Conservation (phyloP, 345 rosid species). For the Moricandia moricandioides region DNA sequence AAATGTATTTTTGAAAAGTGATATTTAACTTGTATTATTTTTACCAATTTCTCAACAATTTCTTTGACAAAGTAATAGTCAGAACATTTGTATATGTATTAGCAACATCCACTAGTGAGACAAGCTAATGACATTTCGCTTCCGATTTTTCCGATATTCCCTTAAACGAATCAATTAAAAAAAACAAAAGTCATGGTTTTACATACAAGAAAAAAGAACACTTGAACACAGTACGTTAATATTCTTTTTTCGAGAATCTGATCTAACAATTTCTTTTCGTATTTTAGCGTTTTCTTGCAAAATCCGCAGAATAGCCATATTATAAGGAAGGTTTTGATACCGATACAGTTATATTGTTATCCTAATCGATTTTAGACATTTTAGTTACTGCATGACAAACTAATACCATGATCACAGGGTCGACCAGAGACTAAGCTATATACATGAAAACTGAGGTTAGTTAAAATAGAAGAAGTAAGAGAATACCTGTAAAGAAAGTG, state of each 20-base stretch:
- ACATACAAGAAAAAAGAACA: background rate
- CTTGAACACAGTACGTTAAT: background rate
- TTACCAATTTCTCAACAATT: too few relatives aligned
- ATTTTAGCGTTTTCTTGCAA: background rate
- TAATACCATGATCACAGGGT: slow-evolving; percentile 1
- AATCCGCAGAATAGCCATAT: slow-evolving; percentile 23
- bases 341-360: background rate
- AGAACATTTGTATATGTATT: slow-evolving; percentile 1
- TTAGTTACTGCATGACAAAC: background rate
- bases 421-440: background rate
- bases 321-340: background rate
- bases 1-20: too few relatives aligned
- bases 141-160: slow-evolving; percentile 32
- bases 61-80: background rate
- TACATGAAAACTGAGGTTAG: background rate
- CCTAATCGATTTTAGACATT: background rate
- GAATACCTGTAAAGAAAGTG: slow-evolving; percentile 86
- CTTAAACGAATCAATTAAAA: slow-evolving; percentile 20
- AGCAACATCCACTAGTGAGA: slow-evolving; percentile 37
- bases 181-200: slow-evolving; percentile 18
- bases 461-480: slow-evolving; percentile 2
- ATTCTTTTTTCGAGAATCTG: slow-evolving; percentile 16
- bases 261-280: slow-evolving; percentile 6
- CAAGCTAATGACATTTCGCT: slow-evolving; percentile 30
- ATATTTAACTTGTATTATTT: too few relatives aligned